A percentile compares a stretch with the other conserved stretches of the same genome.
These are phyloP conservation scores for Mortierella sp. DNA, from an alignment of 371 early-diverging fungal species.

Conservation along the genomic window DNA sequence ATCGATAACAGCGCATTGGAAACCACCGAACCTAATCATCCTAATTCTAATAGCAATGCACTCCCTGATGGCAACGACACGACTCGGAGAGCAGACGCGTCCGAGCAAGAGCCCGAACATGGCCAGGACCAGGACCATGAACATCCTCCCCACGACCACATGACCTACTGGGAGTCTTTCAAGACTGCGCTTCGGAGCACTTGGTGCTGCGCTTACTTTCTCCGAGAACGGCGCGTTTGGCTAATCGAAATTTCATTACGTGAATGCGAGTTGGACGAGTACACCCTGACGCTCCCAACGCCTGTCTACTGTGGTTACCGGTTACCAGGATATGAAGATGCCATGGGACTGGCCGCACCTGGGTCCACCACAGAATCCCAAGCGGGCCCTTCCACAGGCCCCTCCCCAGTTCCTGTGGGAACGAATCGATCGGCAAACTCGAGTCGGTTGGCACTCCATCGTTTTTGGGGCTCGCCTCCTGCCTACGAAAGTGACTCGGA, in stretches of 20 bases:
- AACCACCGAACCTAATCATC: no score
- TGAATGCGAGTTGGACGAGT: conserved; percentile 43
- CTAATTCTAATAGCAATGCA: no score
- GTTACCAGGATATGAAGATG: conserved; percentile 34
- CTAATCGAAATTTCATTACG: conserved; percentile 44
- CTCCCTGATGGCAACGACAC: no score
- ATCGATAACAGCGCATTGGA: no score
- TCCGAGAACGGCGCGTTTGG: conserved; percentile 26
- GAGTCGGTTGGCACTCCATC: conserved; percentile 9
- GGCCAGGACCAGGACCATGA: not conserved
- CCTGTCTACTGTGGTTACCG: conserved; percentile 48
- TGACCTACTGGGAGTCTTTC: not conserved
- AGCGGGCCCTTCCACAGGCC: not conserved
- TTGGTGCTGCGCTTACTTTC: conserved; percentile 5
- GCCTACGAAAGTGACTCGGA: conserved; percentile 32
- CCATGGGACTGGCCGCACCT: not conserved
- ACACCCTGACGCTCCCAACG: conserved; percentile 31
- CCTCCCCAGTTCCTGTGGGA: not conserved
- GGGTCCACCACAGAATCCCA: not conserved
- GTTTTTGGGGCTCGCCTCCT: conserved; percentile 23
- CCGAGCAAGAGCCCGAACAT: not conserved
- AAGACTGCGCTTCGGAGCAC: not conserved
- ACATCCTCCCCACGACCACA: not conserved
- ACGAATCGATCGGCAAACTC: conserved; percentile 4
- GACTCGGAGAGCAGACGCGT: not conserved